A percentile compares a stretch with the other conserved stretches of the same genome.
Conservation (phyloP, 2,329 filamentous ascomycete species). For the Trichophyton simii region DNA sequence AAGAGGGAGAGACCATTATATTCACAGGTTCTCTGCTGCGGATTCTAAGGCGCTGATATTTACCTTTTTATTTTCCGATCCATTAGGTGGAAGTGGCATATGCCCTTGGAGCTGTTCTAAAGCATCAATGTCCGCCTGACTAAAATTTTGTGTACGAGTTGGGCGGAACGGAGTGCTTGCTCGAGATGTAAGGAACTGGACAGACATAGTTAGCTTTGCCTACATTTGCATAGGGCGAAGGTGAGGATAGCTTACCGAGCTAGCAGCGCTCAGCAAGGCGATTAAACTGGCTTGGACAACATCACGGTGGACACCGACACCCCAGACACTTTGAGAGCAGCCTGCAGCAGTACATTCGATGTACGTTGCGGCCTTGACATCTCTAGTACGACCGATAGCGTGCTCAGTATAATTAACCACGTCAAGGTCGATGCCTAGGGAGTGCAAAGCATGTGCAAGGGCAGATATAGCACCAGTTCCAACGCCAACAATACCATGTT, state of each 20-base stretch:
- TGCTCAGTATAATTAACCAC: conserved; percentile 95
- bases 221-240: background rate
- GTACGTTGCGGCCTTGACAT: conserved; percentile 88
- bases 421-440: conserved; percentile 73
- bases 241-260: conserved; percentile 52
- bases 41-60: conserved; percentile 13
- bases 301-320: conserved; percentile 83
- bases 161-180: conserved; percentile 54
- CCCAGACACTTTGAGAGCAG: conserved; percentile 66
- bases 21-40: conserved; percentile 11
- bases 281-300: conserved; percentile 81
- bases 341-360: conserved; percentile 70
- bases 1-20: background rate
- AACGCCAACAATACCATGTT: conserved; percentile 64
- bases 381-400: conserved; percentile 65
- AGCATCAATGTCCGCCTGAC: conserved; percentile 33
- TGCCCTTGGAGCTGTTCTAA: conserved; percentile 28
- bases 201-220: background rate
- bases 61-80: conserved; percentile 18
- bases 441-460: conserved; percentile 66
- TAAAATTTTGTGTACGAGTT: conserved; percentile 41
- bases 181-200: conserved; percentile 59
- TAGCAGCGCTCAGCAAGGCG: conserved; percentile 72
- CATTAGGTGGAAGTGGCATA: conserved; percentile 13
- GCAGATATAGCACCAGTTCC: conserved; percentile 88